A percentile compares a stretch with the other conserved stretches of the same genome.
These are phyloP conservation scores for Pisolithus tinctorius DNA, from an alignment of 768 basidiomycete species.

Conservation along the genomic window DNA sequence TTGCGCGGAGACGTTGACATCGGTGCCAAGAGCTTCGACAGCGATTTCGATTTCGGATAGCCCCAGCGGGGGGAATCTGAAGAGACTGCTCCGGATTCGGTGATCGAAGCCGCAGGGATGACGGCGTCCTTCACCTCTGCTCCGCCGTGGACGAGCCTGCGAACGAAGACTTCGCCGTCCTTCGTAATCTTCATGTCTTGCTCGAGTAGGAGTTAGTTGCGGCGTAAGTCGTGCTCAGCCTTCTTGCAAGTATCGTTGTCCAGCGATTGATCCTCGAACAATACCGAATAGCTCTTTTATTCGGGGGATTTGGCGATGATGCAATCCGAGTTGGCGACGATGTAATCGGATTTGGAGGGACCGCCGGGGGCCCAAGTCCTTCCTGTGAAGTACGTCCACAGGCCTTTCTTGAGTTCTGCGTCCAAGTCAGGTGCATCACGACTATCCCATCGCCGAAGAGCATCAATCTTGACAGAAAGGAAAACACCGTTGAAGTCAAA, in stretches of 20 bases:
- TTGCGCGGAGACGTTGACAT: constrained; percentile 1
- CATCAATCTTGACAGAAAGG: constrained; percentile 26
- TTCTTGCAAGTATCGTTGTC: constrained; percentile 16
- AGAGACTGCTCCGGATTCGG: constrained; percentile 10
- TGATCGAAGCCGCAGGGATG: constrained; percentile 8
- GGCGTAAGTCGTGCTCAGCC: constrained; percentile 19
- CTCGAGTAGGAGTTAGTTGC: constrained; percentile 20
- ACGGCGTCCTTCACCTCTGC: constrained; percentile 11
- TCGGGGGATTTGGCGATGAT: constrained; percentile 25
- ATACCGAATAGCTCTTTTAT: constrained; percentile 20
- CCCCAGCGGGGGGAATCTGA: constrained; percentile 14
- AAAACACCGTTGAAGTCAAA: constrained; percentile 27
- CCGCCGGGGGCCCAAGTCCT: constrained; percentile 18
- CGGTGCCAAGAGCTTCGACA: constrained; percentile 10
- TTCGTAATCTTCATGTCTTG: constrained; percentile 24
- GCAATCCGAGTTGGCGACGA: constrained; percentile 23
- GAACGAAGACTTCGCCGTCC: constrained; percentile 22
- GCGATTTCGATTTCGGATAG: constrained; percentile 15
- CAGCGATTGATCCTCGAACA: constrained; percentile 25
- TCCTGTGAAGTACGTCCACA: constrained; percentile 24
- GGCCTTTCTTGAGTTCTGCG: constrained; percentile 20
- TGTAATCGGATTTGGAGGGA: constrained; percentile 17
- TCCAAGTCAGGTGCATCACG: constrained; percentile 17
- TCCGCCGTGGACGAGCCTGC: constrained; percentile 22
- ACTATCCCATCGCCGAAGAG: constrained; percentile 25